Base-by-base conservation (phyloP, 192 early-diverging fungal species). In the Linnemannia zychae region DNA sequence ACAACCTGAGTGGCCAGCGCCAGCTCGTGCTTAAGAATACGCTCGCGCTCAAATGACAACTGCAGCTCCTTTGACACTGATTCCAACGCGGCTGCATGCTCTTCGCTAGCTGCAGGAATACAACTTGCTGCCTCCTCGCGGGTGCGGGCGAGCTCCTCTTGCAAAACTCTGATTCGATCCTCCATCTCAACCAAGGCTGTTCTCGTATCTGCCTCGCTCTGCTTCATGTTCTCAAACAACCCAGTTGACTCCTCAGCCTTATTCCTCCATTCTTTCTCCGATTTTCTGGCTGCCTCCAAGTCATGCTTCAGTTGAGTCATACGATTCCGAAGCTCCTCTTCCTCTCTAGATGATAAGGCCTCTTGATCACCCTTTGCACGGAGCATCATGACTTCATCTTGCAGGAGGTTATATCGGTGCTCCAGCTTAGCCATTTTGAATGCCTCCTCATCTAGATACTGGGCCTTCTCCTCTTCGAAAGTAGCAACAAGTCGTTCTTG, bases 381-480 rank as follows among this genome's bases (percentile, higher is more conserved):
- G 17, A 76, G 69, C 3, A 47, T 69, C 36, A 50, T 15, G 2
- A 84, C 9, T 18, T 78, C 77, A 16, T 78, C 77, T n/a, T 78
- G 37, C 3, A 78, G n/a, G 1, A 78, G 24, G 17, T 50, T 67
- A 40, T 53, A 78, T 0, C 72, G 76, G 57, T 84, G 76, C 47
- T 84, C 82, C 4, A 84, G 16, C 46, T 78, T 79, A 5, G 63
- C 76, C 63, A 78, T 31, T 37, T 79, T 79, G 47, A 84, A 74
- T 1, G 82, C 77, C 20, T 78, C 76, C 7, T 84, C 82, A 38
- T 84, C 82, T 24, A 84, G 28, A 7, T 84, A 84, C 68, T 75
- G 72, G 2, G 76, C 73, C 34, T 84, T 84, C n/a, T 84, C 82
- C 40, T 78, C 67, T 13, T 84, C 82, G 34, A 79, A 84, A 11